phyloP scores from a whole-genome alignment of 441 rosid genomes.

The Viola pubescens region DNA sequence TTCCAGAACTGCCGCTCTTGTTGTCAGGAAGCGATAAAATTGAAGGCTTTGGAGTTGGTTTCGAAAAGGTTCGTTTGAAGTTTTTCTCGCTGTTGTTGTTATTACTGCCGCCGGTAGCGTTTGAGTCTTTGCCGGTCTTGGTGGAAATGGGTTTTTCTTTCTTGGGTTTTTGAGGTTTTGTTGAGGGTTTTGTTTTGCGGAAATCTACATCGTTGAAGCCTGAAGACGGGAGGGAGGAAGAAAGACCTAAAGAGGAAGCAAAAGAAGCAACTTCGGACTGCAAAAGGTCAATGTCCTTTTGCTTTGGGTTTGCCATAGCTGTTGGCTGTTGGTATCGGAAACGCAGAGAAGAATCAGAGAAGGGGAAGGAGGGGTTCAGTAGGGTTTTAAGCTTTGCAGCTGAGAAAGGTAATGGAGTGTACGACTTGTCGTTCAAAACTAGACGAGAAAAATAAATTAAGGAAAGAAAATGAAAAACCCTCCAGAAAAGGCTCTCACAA shows the following conservation, averaged over 20 bases:
- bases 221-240: conserved; percentile 43
- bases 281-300: conserved; percentile 27
- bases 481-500: no score
- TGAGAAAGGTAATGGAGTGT: no score
- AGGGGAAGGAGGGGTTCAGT: no score
- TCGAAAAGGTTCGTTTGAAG: conserved; percentile 10
- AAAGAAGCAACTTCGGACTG: conserved; percentile 68
- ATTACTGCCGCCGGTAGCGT: background rate
- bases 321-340: background rate
- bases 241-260: conserved; percentile 67
- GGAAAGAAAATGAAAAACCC: no score
- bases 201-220: conserved; percentile 83
- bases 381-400: no score
- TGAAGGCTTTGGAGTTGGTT: conserved; percentile 45
- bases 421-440: no score
- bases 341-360: background rate
- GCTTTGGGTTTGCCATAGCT: conserved; percentile 1
- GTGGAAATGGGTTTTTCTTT: no score
- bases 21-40: conserved; percentile 41
- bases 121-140: background rate
- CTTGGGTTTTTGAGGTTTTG: no score
- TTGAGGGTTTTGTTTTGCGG: conserved; percentile 39
- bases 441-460: no score
- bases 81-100: conserved; percentile 14
- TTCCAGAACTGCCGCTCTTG: conserved; percentile 14